phyloP scores from a whole-genome alignment of 345 rosid genomes.

The Populus davidiana region DNA sequence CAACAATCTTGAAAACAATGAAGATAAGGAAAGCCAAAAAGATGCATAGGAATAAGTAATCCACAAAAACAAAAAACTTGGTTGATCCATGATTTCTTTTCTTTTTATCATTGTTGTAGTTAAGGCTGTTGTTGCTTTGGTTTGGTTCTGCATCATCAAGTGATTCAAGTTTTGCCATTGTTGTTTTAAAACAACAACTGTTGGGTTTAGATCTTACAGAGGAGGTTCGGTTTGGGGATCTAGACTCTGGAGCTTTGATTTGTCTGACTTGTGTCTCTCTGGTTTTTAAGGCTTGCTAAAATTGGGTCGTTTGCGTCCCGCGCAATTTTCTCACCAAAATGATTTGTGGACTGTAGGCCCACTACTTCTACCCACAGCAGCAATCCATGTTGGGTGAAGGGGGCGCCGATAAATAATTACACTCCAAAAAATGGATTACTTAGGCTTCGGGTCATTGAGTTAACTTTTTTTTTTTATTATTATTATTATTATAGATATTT shows the following conservation, averaged over 20 bases:
- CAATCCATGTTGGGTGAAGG: too few relatives aligned
- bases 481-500: too few relatives aligned
- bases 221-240: slow-evolving; percentile 7
- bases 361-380: neutral
- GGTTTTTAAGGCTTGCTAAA: neutral
- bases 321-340: neutral
- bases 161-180: slow-evolving; percentile 22
- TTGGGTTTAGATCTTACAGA: neutral
- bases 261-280: too few relatives aligned
- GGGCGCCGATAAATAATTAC: too few relatives aligned
- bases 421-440: too few relatives aligned
- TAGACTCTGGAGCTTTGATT: neutral
- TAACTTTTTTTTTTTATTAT: too few relatives aligned
- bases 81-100: slow-evolving; percentile 64
- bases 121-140: neutral
- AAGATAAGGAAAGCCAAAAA: slow-evolving; percentile 53
- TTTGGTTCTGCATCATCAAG: slow-evolving; percentile 11
- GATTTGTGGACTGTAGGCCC: neutral
- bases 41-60: slow-evolving; percentile 54
- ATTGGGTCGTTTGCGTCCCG: neutral
- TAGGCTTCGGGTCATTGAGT: too few relatives aligned
- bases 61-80: slow-evolving; percentile 61
- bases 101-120: slow-evolving; percentile 19
- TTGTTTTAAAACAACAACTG: neutral
- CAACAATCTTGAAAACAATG: slow-evolving; percentile 47